Percentiles rank a stretch among this genome's conserved stretches.
Conservation (phyloP, 805 yeast genomes). For the Pichia nakasei region DNA sequence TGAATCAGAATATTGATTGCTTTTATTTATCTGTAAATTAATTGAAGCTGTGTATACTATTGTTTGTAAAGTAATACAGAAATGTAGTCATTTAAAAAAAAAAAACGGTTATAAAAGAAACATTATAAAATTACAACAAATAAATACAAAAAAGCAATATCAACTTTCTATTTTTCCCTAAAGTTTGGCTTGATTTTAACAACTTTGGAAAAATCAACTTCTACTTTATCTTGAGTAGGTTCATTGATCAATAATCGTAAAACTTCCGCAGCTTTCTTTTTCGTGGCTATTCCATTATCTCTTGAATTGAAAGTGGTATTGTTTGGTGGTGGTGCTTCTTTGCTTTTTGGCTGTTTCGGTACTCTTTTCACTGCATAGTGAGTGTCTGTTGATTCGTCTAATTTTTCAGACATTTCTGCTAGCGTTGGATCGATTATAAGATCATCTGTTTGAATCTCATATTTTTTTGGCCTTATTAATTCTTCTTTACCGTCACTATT, state of each 20-base stretch:
- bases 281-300: neutral
- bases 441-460: neutral
- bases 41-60: neutral
- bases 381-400: neutral
- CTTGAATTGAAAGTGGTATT: too few relatives aligned
- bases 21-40: slow-evolving; percentile 1
- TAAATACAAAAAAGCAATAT: neutral
- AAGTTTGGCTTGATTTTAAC: neutral
- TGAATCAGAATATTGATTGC: neutral
- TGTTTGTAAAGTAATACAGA: neutral
- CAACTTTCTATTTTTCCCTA: neutral
- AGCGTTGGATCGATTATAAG: neutral
- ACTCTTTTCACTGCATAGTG: too few relatives aligned
- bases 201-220: slow-evolving; percentile 2
- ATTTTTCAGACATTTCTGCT: neutral
- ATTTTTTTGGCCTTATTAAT: too few relatives aligned
- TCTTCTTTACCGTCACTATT: too few relatives aligned
- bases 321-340: too few relatives aligned
- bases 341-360: too few relatives aligned
- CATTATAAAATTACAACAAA: neutral
- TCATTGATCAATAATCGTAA: neutral
- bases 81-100: too few relatives aligned
- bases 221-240: neutral
- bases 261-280: slow-evolving; percentile 1
- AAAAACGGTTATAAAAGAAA: too few relatives aligned